Conservation (phyloP, 2,329 filamentous ascomycete species). For the Microdochium nivale region DNA sequence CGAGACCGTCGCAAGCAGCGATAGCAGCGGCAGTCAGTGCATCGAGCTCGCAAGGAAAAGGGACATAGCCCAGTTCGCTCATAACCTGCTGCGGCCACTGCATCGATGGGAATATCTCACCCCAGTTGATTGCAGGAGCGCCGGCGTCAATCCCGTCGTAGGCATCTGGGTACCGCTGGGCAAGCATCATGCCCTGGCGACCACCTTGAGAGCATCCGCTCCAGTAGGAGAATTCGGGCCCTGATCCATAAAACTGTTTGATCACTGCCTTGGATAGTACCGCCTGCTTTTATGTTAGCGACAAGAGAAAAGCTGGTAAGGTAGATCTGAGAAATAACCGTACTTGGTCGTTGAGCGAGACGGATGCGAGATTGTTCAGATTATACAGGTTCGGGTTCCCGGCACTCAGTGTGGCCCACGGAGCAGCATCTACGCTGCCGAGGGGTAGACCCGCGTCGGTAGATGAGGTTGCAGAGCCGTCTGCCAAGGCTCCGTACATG, state of each 20-base stretch:
- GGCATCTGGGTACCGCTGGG: constrained; percentile 36
- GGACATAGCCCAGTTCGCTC: constrained; percentile 12
- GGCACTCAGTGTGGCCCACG: neutral
- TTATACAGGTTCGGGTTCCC: neutral
- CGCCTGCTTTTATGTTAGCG: neutral
- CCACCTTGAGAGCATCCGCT: constrained; percentile 43
- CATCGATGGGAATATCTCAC: constrained; percentile 16
- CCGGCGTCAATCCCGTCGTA: constrained; percentile 41
- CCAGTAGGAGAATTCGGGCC: constrained; percentile 33
- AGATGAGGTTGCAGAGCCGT: constrained; percentile 29
- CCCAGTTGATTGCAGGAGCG: neutral
- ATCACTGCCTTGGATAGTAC: constrained; percentile 25
- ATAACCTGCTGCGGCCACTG: constrained; percentile 17
- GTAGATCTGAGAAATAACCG: neutral
- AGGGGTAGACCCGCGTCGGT: constrained; percentile 26
- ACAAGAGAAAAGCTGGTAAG: neutral
- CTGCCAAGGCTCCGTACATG: constrained; percentile 18
- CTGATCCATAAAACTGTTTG: constrained; percentile 29
- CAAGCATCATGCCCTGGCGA: constrained; percentile 36
- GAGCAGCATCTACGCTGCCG: neutral
- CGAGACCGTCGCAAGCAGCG: constrained; percentile 24
- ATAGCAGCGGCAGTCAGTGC: constrained; percentile 14
- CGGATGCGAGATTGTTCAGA: neutral
- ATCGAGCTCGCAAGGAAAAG: constrained; percentile 22
- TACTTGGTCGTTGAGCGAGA: neutral